Evolutionary conservation across 2,329 filamentous ascomycete genomes (phyloP).

Genomic region (Diaporthe citri): DNA sequence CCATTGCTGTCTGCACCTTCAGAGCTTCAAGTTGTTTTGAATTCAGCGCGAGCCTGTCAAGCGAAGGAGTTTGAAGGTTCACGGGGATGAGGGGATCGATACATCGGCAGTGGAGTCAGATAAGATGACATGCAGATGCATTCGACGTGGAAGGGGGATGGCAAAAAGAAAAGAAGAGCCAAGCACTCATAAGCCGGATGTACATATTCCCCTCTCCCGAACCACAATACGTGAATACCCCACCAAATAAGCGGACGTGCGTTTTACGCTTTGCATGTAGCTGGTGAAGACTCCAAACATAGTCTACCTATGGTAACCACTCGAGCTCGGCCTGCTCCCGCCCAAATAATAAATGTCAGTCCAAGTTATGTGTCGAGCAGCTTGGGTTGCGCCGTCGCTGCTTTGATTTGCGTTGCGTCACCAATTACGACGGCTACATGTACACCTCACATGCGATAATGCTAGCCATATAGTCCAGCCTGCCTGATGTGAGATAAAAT

Average conservation of each 20-base stretch:
- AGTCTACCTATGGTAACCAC: background rate
- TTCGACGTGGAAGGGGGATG: background rate
- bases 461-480: too few species aligned
- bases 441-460: too few species aligned
- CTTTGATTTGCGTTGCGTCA: too few species aligned
- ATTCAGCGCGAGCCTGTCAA: background rate
- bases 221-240: too few species aligned
- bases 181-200: background rate
- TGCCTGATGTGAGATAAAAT: too few species aligned
- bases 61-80: background rate
- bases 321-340: background rate
- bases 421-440: too few species aligned
- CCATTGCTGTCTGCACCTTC: background rate
- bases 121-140: slow-evolving; percentile 8
- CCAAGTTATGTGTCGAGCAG: background rate
- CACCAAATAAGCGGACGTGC: background rate
- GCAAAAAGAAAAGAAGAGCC: background rate
- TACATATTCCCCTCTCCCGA: background rate
- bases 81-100: background rate
- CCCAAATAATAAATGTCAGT: background rate
- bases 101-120: background rate
- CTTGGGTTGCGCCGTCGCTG: background rate
- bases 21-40: background rate
- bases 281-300: background rate
- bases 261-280: background rate